Base-by-base conservation (phyloP, 148 eudicot genomes). In the Nepenthes mirabilis region DNA sequence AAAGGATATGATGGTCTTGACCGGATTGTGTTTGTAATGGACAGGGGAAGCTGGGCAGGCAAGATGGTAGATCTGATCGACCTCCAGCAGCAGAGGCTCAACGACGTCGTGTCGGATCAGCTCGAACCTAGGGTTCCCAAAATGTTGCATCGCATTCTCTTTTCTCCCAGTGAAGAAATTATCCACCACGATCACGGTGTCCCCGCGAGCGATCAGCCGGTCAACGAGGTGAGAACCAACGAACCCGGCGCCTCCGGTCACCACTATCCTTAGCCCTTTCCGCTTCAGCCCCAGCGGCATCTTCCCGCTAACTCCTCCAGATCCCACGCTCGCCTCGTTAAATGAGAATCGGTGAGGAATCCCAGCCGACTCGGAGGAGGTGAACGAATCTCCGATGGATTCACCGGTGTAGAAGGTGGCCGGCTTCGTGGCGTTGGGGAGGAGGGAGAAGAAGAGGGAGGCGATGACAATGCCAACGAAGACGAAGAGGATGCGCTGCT, bases 1-100 rank as follows among this genome's bases (percentile, higher is more conserved):
- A 67, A 86, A 86, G 97, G 97, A 90, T 90, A 90, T 90, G 64
- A 90, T 90, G 13, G 97, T 90, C 73, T 91, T 91, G 77, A 91
- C 97, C 14, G 97, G 97, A 68, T 91, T 91, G 68, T 79, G 78
- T 66, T 91, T 91, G 78, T 91, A 91, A 66, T 91, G 97, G 59
- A 91, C 97, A 43, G 97, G 97, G 7, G 95, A 87, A 47, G 97
- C 97, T 55, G 97, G 97, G 80, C 97, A 91, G 65, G 97, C 97
- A 11, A 91, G 76, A 58, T 90, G 97, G 52, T 90, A 90, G 80
- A 90, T 90, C 88, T 86, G 97, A 72, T 90, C 97, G 51, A 91
- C 97, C 37, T 91, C 97, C 34, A 91, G 37, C 48, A 91, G 68
- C 1, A 91, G 60, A 0, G 97, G 97, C 75, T 91, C 97, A 56